A percentile compares a stretch with the other conserved stretches of the same genome.
These are phyloP conservation scores for Patellaria atrata DNA, from an alignment of 495 filamentous ascomycete genomes.

Conservation along the genomic window DNA sequence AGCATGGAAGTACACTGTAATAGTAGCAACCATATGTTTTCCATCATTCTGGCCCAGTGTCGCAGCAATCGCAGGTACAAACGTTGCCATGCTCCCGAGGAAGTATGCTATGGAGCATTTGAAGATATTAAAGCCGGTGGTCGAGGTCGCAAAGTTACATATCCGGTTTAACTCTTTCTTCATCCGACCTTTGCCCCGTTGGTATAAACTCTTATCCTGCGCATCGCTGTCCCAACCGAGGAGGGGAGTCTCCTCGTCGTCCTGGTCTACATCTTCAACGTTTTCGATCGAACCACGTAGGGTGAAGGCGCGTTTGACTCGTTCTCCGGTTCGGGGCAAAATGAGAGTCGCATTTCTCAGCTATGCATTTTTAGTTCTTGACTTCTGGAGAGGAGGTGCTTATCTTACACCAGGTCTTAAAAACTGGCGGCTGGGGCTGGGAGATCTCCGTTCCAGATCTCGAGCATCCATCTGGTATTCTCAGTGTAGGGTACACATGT, in stretches of 20 bases:
- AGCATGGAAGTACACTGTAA: conserved; percentile 96
- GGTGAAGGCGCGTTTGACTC: conserved; percentile 41
- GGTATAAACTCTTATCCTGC: conserved; percentile 1
- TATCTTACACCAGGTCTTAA: too few species aligned
- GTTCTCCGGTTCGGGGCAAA: conserved; percentile 45
- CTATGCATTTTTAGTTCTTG: conserved; percentile 20
- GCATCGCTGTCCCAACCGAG: conserved; percentile 19
- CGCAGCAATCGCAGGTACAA: conserved; percentile 54
- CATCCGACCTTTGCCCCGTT: conserved; percentile 10
- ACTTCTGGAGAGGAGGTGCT: too few species aligned
- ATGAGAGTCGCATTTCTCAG: conserved; percentile 48
- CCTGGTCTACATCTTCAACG: conserved; percentile 4
- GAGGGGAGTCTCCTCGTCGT: conserved; percentile 6
- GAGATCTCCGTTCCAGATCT: too few species aligned
- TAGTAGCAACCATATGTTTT: conserved; percentile 88
- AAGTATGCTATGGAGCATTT: conserved; percentile 93
- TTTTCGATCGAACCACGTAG: conserved; percentile 28
- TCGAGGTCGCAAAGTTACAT: conserved; percentile 36
- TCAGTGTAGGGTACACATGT: too few species aligned
- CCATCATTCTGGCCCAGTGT: conserved; percentile 78
- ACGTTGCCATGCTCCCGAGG: conserved; percentile 76
- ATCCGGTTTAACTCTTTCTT: conserved; percentile 33
- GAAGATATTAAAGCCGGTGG: conserved; percentile 57
- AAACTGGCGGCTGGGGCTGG: too few species aligned
- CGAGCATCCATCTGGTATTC: too few species aligned